Evolutionary conservation across 768 basidiomycete species (phyloP).

Genomic region (Podaxis sp.): DNA sequence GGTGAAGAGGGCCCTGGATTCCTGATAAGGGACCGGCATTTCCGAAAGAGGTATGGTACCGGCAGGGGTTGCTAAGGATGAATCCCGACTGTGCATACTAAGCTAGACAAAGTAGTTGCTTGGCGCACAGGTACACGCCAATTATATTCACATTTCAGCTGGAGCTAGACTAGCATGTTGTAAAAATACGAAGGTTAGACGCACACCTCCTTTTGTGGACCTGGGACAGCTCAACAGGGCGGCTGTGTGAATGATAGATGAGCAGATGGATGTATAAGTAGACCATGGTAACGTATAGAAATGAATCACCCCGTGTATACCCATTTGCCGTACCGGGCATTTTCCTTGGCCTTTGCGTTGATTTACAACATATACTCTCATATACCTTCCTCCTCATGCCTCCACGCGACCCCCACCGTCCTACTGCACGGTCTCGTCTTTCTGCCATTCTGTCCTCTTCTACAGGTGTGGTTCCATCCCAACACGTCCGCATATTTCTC

Average conservation of each 20-base stretch:
- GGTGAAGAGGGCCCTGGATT: background rate
- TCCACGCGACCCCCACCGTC: conserved; percentile 1
- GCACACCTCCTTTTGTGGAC: background rate
- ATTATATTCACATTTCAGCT: background rate
- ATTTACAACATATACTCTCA: too few species aligned
- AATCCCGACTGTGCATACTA: background rate
- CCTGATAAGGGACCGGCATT: conserved; percentile 1
- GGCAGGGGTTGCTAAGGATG: background rate
- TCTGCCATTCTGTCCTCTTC: background rate
- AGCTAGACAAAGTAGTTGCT: background rate
- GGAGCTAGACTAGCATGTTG: background rate
- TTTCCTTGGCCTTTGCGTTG: too few species aligned
- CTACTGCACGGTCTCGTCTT: background rate
- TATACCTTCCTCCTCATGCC: background rate
- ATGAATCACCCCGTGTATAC: conserved; percentile 4
- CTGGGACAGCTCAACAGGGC: background rate
- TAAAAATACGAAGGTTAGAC: background rate
- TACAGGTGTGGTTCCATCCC: background rate
- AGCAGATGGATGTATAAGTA: background rate
- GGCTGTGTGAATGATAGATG: conserved; percentile 5
- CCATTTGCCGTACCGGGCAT: background rate
- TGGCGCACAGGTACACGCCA: background rate
- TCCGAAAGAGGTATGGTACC: background rate
- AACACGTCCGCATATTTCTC: background rate
- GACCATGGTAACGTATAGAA: conserved; percentile 9